phyloP scores from a whole-genome alignment of 495 filamentous ascomycete genomes.

The Pyrenula aspistea region DNA sequence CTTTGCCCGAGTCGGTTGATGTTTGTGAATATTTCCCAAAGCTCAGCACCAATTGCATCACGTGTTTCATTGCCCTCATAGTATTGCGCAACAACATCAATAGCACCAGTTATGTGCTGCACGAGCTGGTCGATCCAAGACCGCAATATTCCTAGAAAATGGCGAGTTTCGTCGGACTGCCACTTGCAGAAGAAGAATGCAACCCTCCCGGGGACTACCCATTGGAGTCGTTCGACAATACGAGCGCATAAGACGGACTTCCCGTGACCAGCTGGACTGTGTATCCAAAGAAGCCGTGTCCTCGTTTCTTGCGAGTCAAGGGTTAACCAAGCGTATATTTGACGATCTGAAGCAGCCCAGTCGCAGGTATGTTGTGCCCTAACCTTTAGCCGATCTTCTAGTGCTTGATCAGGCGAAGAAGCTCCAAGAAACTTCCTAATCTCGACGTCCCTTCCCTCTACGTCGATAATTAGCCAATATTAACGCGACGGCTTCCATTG shows the following conservation, averaged over 20 bases:
- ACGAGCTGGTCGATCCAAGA: constrained; percentile 17
- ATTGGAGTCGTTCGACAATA: constrained; percentile 8
- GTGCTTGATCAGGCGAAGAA: no score
- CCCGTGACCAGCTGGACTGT: constrained; percentile 10
- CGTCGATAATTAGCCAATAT: no score
- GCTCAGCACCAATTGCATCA: constrained; percentile 1
- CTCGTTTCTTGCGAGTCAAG: no score
- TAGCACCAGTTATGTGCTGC: constrained; percentile 2
- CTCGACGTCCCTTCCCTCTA: no score
- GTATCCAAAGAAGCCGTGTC: constrained; percentile 11
- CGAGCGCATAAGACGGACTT: constrained; percentile 16
- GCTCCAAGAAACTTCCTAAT: no score
- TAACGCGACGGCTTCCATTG: no score
- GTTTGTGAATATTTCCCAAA: constrained; percentile 5
- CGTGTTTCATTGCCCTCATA: constrained; percentile 2
- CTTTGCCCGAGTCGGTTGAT: constrained; percentile 4
- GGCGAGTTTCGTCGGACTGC: constrained; percentile 8
- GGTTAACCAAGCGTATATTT: no score
- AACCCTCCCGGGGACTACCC: not conserved
- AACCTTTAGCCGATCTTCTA: no score
- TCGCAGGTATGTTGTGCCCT: no score
- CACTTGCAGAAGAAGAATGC: constrained; percentile 14
- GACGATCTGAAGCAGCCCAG: no score
- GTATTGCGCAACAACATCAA: constrained; percentile 2
- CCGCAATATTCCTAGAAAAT: constrained; percentile 10